These are phyloP conservation scores for Diaporthe citriasiana DNA, from an alignment of 2,329 filamentous ascomycete species.

Conservation along the genomic window DNA sequence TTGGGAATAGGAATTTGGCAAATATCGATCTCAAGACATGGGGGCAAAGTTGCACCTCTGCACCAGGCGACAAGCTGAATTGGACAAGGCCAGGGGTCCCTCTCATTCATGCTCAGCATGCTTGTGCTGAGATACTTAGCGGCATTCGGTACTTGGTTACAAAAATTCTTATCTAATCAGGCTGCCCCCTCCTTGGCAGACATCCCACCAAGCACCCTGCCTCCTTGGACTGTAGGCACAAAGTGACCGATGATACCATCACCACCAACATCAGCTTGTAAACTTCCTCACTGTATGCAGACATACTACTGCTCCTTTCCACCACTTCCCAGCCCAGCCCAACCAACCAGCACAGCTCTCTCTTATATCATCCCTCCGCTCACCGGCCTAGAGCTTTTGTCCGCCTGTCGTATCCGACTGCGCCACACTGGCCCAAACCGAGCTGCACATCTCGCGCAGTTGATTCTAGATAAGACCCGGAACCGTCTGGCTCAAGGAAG, in stretches of 20 bases:
- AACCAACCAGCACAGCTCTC: neutral
- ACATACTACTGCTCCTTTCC: neutral
- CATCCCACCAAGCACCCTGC: conserved; percentile 31
- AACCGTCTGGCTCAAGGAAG: neutral
- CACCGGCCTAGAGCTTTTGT: neutral
- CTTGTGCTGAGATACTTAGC: neutral
- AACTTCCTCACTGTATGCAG: neutral
- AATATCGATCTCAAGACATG: conserved; percentile 17
- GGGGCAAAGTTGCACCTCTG: conserved; percentile 22
- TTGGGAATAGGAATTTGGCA: neutral
- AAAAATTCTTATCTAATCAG: conserved; percentile 36
- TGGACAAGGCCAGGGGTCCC: neutral
- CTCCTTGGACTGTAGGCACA: neutral
- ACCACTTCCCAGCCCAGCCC: neutral
- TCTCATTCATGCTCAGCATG: neutral
- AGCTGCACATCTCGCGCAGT: neutral
- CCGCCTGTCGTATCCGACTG: neutral
- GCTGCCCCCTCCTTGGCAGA: conserved; percentile 23
- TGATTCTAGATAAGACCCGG: conserved; percentile 4
- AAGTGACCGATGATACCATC: conserved; percentile 29
- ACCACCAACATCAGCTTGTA: neutral
- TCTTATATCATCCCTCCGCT: neutral
- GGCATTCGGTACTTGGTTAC: neutral
- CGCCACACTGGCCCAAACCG: conserved; percentile 7
- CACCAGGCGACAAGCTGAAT: conserved; percentile 25